Conservation (phyloP, 2,329 filamentous ascomycete species). For the Triangularia setosa region DNA sequence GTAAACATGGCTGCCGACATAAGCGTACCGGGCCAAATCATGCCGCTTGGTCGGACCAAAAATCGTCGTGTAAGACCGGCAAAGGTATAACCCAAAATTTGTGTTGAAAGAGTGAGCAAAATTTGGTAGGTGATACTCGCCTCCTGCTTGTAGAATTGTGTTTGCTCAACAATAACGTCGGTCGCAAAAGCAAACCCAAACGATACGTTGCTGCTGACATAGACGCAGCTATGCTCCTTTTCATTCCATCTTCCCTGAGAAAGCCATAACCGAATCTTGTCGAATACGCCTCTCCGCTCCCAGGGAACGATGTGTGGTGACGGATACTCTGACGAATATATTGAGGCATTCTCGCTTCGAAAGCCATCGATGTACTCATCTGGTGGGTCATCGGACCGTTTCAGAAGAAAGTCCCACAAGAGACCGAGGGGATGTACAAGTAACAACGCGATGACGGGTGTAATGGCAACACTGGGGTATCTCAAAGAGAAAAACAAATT, state of each 20-base stretch:
- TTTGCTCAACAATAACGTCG: conserved; percentile 86
- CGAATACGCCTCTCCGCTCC: conserved; percentile 31
- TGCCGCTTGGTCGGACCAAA: conserved; percentile 77
- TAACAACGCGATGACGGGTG: conserved; percentile 80
- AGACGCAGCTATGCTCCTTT: conserved; percentile 84
- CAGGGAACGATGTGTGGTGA: conserved; percentile 14
- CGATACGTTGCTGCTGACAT: conserved; percentile 84
- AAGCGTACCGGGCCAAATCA: conserved; percentile 88
- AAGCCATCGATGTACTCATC: conserved; percentile 46
- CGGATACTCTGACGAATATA: conserved; percentile 17
- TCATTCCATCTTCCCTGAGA: conserved; percentile 81
- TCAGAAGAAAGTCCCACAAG: conserved; percentile 71
- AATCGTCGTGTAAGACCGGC: conserved; percentile 78
- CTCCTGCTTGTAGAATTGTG: conserved; percentile 82
- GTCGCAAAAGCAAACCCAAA: conserved; percentile 88
- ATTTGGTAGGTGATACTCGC: conserved; percentile 74
- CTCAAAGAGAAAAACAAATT: conserved; percentile 86
- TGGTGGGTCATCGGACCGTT: conserved; percentile 54
- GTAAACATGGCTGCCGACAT: conserved; percentile 89
- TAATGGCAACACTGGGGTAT: conserved; percentile 88
- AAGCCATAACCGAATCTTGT: conserved; percentile 64
- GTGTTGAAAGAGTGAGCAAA: conserved; percentile 78
- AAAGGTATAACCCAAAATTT: conserved; percentile 82
- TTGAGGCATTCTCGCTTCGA: conserved; percentile 22
- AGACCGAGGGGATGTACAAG: conserved; percentile 81